Evolutionary conservation across 306 rosid genomes (phyloP).

Genomic region (Fragaria vesca): DNA sequence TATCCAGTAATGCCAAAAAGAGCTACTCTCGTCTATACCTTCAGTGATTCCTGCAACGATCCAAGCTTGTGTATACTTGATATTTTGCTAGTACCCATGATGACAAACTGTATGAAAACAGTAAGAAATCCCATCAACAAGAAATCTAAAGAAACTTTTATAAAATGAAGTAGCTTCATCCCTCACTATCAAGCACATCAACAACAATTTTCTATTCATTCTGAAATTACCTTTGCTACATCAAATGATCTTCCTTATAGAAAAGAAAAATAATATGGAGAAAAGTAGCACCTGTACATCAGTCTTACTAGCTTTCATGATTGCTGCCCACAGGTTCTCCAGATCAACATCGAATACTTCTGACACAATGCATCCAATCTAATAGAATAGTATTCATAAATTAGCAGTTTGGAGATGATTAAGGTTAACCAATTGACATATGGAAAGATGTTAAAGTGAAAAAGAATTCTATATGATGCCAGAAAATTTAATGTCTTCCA

Average conservation of each 20-base stretch:
- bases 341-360: slow-evolving; percentile 49
- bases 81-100: slow-evolving; percentile 43
- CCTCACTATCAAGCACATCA: slow-evolving; percentile 7
- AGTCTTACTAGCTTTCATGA: slow-evolving; percentile 39
- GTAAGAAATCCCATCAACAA: slow-evolving; percentile 25
- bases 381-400: slow-evolving; percentile 24
- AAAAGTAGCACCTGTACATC: slow-evolving; percentile 58
- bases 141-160: slow-evolving; percentile 6
- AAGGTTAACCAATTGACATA: neutral
- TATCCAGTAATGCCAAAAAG: slow-evolving; percentile 8
- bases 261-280: neutral
- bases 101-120: slow-evolving; percentile 57
- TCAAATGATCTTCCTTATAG: neutral
- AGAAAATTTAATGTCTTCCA: neutral
- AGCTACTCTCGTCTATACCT: slow-evolving; percentile 40
- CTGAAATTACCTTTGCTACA: slow-evolving; percentile 8
- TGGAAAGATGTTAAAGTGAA: neutral
- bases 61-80: slow-evolving; percentile 38
- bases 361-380: slow-evolving; percentile 74
- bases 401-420: neutral
- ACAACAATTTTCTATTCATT: neutral
- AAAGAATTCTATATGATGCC: neutral
- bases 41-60: slow-evolving; percentile 46
- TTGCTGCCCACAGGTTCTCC: slow-evolving; percentile 43
- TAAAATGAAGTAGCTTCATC: slow-evolving; percentile 22